A percentile compares a stretch with the other conserved stretches of the same genome.
phyloP scores from a whole-genome alignment of 2,329 filamentous ascomycete genomes.

The Claviceps capensis region DNA sequence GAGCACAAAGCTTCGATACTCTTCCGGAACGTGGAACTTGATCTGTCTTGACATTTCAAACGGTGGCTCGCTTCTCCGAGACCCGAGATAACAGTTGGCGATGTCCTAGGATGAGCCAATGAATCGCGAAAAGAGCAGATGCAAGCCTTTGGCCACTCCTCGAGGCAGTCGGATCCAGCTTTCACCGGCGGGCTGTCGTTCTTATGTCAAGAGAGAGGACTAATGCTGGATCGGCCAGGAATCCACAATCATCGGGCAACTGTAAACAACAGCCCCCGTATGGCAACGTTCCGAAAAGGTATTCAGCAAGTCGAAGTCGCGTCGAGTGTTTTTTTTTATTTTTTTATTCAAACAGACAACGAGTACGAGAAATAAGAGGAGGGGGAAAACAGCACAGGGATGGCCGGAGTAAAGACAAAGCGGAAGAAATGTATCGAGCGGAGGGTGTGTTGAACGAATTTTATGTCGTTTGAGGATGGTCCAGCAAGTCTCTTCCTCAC shows the following conservation, averaged over 20 bases:
- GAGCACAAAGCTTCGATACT: constrained; percentile 17
- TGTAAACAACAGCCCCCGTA: not conserved
- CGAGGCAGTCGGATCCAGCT: not conserved
- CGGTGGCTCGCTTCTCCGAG: not conserved
- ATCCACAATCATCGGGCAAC: not conserved
- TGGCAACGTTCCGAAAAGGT: not conserved
- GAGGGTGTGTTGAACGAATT: not conserved
- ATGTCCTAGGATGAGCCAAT: not conserved
- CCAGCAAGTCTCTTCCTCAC: not conserved
- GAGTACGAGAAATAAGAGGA: not conserved
- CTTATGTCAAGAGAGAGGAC: not conserved
- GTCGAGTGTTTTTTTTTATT: no score
- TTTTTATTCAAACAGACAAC: no score
- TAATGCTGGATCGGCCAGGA: not conserved
- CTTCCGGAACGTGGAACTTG: constrained; percentile 18
- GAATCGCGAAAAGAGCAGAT: not conserved
- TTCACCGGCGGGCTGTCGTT: not conserved
- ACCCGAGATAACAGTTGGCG: not conserved
- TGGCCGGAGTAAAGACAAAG: not conserved
- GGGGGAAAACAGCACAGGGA: not conserved
- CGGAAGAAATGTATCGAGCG: not conserved
- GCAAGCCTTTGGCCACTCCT: not conserved
- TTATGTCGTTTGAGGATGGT: not conserved
- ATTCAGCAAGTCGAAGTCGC: not conserved
- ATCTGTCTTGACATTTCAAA: not conserved